A percentile compares a stretch with the other conserved stretches of the same genome.
Evolutionary conservation across 768 basidiomycete species (phyloP).

Genomic region (Neoboletus magnificus): DNA sequence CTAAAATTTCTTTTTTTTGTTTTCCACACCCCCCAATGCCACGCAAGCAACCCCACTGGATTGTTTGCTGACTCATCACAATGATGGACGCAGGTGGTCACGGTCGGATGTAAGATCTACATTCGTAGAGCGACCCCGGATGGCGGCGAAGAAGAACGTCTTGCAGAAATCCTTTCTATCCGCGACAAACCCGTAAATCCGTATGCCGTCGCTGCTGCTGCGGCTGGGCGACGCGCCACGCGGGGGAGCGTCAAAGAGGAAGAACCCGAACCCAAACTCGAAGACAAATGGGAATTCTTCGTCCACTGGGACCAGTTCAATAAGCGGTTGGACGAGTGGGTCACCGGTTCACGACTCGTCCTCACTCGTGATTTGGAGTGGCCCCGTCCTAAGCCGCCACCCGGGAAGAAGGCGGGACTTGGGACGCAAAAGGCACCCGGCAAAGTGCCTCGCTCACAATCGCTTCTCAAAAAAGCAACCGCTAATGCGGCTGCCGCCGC

Average conservation of each 20-base stretch:
- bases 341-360: conserved; percentile 82
- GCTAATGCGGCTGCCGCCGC: conserved; percentile 65
- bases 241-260: conserved; percentile 41
- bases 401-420: conserved; percentile 51
- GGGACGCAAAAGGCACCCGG: conserved; percentile 53
- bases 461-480: conserved; percentile 66
- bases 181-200: conserved; percentile 76
- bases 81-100: conserved; percentile 56
- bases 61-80: conserved; percentile 35
- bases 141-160: conserved; percentile 80
- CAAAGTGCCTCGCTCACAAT: conserved; percentile 58
- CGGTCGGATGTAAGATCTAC: conserved; percentile 94
- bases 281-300: conserved; percentile 90
- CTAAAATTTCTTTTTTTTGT: conserved; percentile 17
- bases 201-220: conserved; percentile 37
- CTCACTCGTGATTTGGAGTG: conserved; percentile 86
- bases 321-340: conserved; percentile 98
- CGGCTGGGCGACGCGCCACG: conserved; percentile 36
- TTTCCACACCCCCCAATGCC: conserved; percentile 18
- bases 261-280: conserved; percentile 52
- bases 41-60: conserved; percentile 8
- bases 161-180: conserved; percentile 94
- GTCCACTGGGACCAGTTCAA: conserved; percentile 99
- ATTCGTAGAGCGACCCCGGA: conserved; percentile 76
- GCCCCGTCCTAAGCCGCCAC: conserved; percentile 81